These are phyloP conservation scores for Boeremia exigua DNA, from an alignment of 2,329 filamentous ascomycete species.

Conservation along the genomic window DNA sequence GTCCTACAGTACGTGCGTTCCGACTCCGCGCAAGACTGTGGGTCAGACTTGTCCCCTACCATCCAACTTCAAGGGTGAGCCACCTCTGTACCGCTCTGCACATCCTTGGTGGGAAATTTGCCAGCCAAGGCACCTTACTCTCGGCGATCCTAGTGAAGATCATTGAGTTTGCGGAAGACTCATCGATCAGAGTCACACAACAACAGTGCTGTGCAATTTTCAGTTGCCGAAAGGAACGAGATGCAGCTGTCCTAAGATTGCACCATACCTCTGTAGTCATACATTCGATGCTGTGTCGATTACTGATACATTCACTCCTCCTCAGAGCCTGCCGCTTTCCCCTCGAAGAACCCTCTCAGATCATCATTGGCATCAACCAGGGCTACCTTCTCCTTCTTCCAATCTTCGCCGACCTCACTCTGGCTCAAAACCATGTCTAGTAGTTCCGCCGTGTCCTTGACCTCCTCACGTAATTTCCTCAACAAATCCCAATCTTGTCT, in stretches of 20 bases:
- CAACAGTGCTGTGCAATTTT: background rate
- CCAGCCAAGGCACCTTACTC: conserved; percentile 1
- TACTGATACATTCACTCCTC: background rate
- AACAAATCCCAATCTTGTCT: background rate
- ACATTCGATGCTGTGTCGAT: background rate
- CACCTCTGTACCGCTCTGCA: background rate
- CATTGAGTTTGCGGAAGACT: conserved; percentile 7
- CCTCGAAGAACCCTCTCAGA: conserved; percentile 20
- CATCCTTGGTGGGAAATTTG: conserved; percentile 1
- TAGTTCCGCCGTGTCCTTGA: conserved; percentile 37
- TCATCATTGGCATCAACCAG: conserved; percentile 10
- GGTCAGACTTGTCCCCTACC: background rate
- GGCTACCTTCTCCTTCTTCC: conserved; percentile 25
- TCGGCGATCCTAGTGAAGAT: conserved; percentile 1
- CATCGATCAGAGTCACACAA: conserved; percentile 6
- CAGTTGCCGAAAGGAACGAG: background rate
- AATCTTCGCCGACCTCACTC: conserved; percentile 19
- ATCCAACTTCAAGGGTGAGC: background rate
- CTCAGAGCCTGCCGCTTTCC: background rate
- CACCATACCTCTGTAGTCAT: background rate
- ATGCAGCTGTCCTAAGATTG: background rate
- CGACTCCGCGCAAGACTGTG: too few relatives aligned
- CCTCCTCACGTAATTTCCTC: background rate
- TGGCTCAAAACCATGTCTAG: conserved; percentile 31
- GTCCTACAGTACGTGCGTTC: too few relatives aligned